Evolutionary conservation across 1,284 basidiomycete genomes (phyloP).

Genomic region (Pseudozyma flocculosa): DNA sequence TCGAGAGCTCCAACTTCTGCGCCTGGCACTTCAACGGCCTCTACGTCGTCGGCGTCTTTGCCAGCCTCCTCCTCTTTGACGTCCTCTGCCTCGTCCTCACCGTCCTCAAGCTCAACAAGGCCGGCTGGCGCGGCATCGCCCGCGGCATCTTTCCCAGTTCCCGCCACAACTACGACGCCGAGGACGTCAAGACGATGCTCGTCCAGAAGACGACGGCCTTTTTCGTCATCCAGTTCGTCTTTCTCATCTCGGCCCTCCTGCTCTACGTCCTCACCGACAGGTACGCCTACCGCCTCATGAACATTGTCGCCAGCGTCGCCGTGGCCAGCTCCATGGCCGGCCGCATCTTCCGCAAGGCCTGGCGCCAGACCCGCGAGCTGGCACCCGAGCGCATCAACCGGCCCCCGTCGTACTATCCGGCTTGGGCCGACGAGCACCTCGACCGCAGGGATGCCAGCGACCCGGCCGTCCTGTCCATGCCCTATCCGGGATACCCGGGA

Average conservation of each 20-base stretch:
- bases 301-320: slow-evolving; percentile 40
- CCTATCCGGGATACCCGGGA: neutral
- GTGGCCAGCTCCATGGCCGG: slow-evolving; percentile 44
- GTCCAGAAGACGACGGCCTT: slow-evolving; percentile 45
- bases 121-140: slow-evolving; percentile 35
- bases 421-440: slow-evolving; percentile 36
- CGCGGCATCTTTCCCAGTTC: slow-evolving; percentile 25
- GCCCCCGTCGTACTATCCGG: slow-evolving; percentile 42
- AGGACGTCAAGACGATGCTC: slow-evolving; percentile 47
- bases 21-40: slow-evolving; percentile 30
- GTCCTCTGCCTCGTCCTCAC: slow-evolving; percentile 36
- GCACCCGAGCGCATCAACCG: slow-evolving; percentile 30
- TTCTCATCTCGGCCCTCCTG: slow-evolving; percentile 35
- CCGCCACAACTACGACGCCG: slow-evolving; percentile 25
- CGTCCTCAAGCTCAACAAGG: slow-evolving; percentile 43
- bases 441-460: slow-evolving; percentile 1
- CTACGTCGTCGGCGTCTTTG: slow-evolving; percentile 32
- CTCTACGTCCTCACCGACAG: slow-evolving; percentile 28
- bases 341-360: slow-evolving; percentile 42
- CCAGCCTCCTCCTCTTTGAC: slow-evolving; percentile 34
- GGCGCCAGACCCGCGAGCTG: slow-evolving; percentile 41
- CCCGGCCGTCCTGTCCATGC: neutral
- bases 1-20: slow-evolving; percentile 40
- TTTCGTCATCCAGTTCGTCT: slow-evolving; percentile 39
- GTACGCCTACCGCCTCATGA: slow-evolving; percentile 37